Conservation (phyloP, 2,329 filamentous ascomycete genomes). For the Claviceps arundinis region DNA sequence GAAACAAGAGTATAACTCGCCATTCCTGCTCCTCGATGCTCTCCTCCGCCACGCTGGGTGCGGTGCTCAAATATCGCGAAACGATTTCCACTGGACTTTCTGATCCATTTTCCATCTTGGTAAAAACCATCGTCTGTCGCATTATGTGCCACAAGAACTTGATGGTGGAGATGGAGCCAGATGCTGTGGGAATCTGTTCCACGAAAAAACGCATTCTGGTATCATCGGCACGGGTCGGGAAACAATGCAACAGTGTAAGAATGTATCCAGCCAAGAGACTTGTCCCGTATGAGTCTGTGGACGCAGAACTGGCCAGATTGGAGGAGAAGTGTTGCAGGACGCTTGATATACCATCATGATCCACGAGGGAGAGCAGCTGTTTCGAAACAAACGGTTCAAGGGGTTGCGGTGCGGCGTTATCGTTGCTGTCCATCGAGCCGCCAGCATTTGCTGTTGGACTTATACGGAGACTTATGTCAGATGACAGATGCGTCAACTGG, state of each 20-base stretch:
- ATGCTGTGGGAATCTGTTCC: constrained; percentile 20
- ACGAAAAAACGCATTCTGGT: constrained; percentile 91
- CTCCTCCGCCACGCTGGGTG: constrained; percentile 14
- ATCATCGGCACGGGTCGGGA: constrained; percentile 69
- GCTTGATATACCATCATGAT: constrained; percentile 56
- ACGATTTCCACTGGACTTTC: constrained; percentile 17
- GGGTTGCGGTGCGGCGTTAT: constrained; percentile 6
- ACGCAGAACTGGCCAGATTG: constrained; percentile 18
- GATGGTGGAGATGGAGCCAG: constrained; percentile 43
- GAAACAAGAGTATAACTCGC: constrained; percentile 77
- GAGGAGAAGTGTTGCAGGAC: constrained; percentile 21
- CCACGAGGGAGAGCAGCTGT: constrained; percentile 58
- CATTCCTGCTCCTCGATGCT: constrained; percentile 47
- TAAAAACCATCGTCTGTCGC: constrained; percentile 28
- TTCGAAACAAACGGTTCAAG: constrained; percentile 46
- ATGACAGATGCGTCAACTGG: constrained; percentile 37
- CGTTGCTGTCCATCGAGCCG: constrained; percentile 6
- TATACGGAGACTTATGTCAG: constrained; percentile 30
- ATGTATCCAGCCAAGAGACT: constrained; percentile 75
- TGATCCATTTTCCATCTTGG: constrained; percentile 17
- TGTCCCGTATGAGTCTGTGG: constrained; percentile 25
- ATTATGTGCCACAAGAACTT: constrained; percentile 69
- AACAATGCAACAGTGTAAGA: constrained; percentile 71
- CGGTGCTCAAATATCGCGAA: constrained; percentile 16
- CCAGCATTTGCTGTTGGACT: constrained; percentile 3